Evolutionary conservation across 768 basidiomycete genomes (phyloP).

Genomic region (Boletus subcaerulescens): DNA sequence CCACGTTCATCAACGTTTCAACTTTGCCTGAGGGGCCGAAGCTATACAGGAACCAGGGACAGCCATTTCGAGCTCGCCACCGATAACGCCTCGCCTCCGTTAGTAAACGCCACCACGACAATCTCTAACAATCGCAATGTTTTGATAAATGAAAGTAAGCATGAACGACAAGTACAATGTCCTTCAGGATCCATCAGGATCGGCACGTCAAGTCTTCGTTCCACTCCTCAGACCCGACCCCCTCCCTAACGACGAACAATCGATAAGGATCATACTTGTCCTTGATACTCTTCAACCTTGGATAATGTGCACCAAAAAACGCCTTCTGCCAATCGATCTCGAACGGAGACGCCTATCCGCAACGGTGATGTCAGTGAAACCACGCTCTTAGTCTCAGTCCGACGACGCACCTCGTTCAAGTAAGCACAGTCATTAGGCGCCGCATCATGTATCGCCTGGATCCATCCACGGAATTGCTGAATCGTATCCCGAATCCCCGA

Average conservation of each 20-base stretch:
- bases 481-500: slow-evolving; percentile 11
- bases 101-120: too few species aligned
- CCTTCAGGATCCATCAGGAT: not conserved
- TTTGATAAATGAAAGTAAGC: too few species aligned
- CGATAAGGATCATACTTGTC: slow-evolving; percentile 10
- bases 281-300: slow-evolving; percentile 41
- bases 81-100: too few species aligned
- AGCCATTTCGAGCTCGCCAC: too few species aligned
- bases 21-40: not conserved
- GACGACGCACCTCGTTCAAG: not conserved
- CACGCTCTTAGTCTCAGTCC: too few species aligned
- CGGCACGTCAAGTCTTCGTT: slow-evolving; percentile 9
- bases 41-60: not conserved
- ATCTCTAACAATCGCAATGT: too few species aligned
- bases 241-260: slow-evolving; percentile 9
- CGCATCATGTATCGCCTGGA: slow-evolving; percentile 13
- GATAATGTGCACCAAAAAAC: slow-evolving; percentile 47
- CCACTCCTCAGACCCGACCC: slow-evolving; percentile 27
- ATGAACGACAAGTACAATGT: too few species aligned
- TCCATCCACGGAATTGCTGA: slow-evolving; percentile 6
- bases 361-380: too few species aligned
- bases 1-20: not conserved
- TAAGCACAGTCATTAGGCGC: slow-evolving; percentile 18
- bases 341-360: slow-evolving; percentile 39
- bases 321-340: slow-evolving; percentile 38